Evolutionary conservation across 345 rosid genomes (phyloP).

Genomic region (Sisymbrium irio): DNA sequence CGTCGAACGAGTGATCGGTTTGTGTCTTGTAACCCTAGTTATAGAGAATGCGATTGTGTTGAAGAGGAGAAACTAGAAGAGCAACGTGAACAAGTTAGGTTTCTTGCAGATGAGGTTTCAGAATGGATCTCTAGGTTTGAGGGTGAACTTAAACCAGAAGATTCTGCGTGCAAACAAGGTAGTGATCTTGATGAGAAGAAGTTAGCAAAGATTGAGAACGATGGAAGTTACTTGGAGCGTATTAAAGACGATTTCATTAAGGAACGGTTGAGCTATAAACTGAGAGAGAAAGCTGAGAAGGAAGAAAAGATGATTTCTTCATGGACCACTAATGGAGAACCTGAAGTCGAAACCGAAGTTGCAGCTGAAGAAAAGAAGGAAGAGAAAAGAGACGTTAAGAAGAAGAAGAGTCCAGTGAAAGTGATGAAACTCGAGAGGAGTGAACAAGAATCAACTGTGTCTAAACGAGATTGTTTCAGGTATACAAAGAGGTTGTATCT

Average conservation of each 20-base stretch:
- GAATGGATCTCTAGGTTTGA: too few relatives aligned
- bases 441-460: neutral
- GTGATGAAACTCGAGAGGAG: neutral
- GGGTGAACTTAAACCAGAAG: neutral
- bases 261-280: neutral
- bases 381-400: neutral
- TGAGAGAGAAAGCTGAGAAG: neutral
- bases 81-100: neutral
- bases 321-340: conserved; percentile 6
- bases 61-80: neutral
- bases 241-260: neutral
- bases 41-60: neutral
- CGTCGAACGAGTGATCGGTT: neutral
- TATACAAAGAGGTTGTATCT: neutral
- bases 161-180: neutral
- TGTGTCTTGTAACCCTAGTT: neutral
- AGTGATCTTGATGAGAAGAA: conserved; percentile 4
- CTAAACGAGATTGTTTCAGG: neutral
- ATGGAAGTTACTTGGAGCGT: neutral
- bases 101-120: neutral
- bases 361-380: neutral
- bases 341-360: neutral
- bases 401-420: conserved; percentile 13
- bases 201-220: neutral
- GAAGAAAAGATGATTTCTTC: neutral